Percentiles rank a stretch among this genome's conserved stretches.
phyloP scores from a whole-genome alignment of 2,329 filamentous ascomycete species.

The Canariomyces notabilis region DNA sequence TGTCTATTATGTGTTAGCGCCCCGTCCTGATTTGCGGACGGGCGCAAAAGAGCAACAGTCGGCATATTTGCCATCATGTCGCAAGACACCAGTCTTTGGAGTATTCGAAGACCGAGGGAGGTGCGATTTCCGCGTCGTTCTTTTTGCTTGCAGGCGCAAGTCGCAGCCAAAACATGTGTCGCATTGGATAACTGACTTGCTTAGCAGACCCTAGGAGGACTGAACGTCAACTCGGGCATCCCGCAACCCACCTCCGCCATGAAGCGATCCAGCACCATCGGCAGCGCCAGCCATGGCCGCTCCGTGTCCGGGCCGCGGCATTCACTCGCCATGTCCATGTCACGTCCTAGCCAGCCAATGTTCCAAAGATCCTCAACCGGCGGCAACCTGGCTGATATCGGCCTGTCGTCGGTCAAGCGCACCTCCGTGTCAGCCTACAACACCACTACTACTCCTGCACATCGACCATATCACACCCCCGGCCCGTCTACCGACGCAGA shows the following conservation, averaged over 20 bases:
- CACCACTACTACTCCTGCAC: conserved; percentile 54
- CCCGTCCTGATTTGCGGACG: neutral
- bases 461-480: conserved; percentile 59
- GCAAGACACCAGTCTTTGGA: conserved; percentile 83
- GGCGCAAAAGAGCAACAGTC: neutral
- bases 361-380: conserved; percentile 84
- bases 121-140: conserved; percentile 41
- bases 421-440: conserved; percentile 56
- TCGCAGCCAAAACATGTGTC: too few relatives aligned
- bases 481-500: conserved; percentile 48
- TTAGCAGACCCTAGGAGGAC: conserved; percentile 72
- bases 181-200: neutral
- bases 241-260: conserved; percentile 89
- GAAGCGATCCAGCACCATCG: conserved; percentile 83
- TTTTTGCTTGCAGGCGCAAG: neutral
- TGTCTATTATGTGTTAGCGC: too few relatives aligned
- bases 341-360: conserved; percentile 77
- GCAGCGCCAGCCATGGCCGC: conserved; percentile 68
- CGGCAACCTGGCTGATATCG: conserved; percentile 71
- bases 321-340: conserved; percentile 74
- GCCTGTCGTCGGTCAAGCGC: conserved; percentile 78
- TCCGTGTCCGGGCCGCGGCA: conserved; percentile 79
- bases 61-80: conserved; percentile 56
- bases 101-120: conserved; percentile 86
- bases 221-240: conserved; percentile 77